phyloP scores from a whole-genome alignment of 305 asterid genomes.

The Fraxinus latifolia region DNA sequence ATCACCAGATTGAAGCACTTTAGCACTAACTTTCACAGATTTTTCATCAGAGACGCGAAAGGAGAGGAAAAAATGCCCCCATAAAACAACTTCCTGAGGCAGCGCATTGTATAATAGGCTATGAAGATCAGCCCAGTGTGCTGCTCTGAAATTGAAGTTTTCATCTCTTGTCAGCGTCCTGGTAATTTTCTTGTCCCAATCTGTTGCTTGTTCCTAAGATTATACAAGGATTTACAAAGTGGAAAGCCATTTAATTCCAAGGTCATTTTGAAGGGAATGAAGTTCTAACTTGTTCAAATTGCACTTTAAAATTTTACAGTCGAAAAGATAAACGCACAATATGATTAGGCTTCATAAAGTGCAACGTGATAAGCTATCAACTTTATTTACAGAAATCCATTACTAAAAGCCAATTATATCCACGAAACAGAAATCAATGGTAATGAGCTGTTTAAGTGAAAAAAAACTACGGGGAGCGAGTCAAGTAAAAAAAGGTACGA shows the following conservation, averaged over 20 bases:
- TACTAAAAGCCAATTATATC: background rate
- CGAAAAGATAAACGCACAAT: no score
- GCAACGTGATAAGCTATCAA: background rate
- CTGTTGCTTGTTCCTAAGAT: conserved; percentile 58
- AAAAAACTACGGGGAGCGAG: no score
- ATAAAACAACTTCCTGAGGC: conserved; percentile 43
- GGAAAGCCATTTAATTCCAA: background rate
- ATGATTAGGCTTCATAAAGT: no score
- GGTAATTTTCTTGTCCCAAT: conserved; percentile 47
- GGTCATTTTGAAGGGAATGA: background rate
- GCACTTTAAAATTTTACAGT: background rate
- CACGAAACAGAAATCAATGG: background rate
- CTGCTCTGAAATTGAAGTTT: conserved; percentile 75
- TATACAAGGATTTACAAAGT: background rate
- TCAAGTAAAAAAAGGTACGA: no score
- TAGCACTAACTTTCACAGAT: conserved; percentile 40
- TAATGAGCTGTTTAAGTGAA: background rate
- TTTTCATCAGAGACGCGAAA: conserved; percentile 41
- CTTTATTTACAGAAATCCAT: background rate
- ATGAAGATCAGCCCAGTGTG: conserved; percentile 80
- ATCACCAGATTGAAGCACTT: conserved; percentile 45
- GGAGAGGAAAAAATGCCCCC: conserved; percentile 69
- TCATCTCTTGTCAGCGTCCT: conserved; percentile 63
- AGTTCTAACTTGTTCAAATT: background rate
- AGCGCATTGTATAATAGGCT: conserved; percentile 55